Conservation (phyloP, 345 rosid species). For the Sapria himalayana region DNA sequence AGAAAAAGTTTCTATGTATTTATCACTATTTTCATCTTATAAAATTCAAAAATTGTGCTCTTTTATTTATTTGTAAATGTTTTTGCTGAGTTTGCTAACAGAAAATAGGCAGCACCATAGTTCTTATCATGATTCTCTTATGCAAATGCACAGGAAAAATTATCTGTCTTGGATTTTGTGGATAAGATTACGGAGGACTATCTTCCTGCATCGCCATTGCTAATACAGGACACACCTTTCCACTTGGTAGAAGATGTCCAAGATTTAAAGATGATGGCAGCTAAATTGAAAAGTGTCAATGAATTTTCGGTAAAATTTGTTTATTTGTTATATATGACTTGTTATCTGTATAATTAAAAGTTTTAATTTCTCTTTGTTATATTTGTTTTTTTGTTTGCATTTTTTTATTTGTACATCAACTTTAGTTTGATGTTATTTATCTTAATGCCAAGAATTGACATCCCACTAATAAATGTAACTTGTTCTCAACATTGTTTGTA, state of each 20-base stretch:
- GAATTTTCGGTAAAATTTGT: slow-evolving; percentile 63
- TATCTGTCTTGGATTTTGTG: slow-evolving; percentile 51
- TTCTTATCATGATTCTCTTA: no score
- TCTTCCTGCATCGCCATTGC: slow-evolving; percentile 24
- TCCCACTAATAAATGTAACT: no score
- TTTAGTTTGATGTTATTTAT: no score
- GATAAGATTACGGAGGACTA: slow-evolving; percentile 21
- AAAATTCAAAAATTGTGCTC: no score
- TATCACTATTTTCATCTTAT: no score
- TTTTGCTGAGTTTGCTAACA: no score
- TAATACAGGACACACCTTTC: slow-evolving; percentile 41
- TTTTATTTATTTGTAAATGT: no score
- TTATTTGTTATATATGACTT: no score
- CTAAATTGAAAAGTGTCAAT: slow-evolving; percentile 29
- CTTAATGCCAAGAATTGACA: no score
- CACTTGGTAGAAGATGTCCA: slow-evolving; percentile 58
- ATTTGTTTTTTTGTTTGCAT: not conserved
- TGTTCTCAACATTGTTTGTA: no score
- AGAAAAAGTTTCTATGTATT: no score
- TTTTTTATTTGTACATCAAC: slow-evolving; percentile 3
- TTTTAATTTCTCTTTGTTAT: not conserved
- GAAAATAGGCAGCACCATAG: no score
- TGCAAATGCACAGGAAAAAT: slow-evolving; percentile 30
- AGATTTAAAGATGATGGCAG: slow-evolving; percentile 58
- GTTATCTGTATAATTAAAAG: not conserved